phyloP scores from a whole-genome alignment of 805 yeast genomes.

The Zygosaccharomyces gambellarensis region DNA sequence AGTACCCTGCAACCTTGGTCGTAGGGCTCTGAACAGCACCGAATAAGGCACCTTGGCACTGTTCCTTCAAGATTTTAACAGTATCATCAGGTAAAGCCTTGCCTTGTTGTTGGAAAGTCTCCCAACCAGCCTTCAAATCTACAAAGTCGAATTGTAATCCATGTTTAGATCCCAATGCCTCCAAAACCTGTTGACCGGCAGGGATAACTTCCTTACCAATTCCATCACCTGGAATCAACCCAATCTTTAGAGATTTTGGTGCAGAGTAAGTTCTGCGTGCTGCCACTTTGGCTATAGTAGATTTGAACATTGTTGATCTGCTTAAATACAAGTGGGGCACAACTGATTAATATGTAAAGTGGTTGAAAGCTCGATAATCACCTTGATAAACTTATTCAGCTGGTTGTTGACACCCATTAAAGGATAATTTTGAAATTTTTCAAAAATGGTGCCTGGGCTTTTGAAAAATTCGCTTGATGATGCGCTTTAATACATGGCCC shows the following conservation, averaged over 20 bases:
- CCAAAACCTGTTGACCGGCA: slow-evolving; percentile 84
- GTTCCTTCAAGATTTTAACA: slow-evolving; percentile 63
- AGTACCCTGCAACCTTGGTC: slow-evolving; percentile 90
- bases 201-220: slow-evolving; percentile 98
- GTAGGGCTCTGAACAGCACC: slow-evolving; percentile 98
- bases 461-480: background rate
- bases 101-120: slow-evolving; percentile 90
- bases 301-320: slow-evolving; percentile 26
- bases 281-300: slow-evolving; percentile 24
- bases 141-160: slow-evolving; percentile 82
- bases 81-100: slow-evolving; percentile 93
- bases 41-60: slow-evolving; percentile 95
- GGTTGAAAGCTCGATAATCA: background rate
- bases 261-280: slow-evolving; percentile 34
- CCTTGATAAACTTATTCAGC: background rate
- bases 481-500: background rate
- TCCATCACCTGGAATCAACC: slow-evolving; percentile 96
- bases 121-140: slow-evolving; percentile 90
- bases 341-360: background rate
- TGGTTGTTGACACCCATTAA: background rate
- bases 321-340: background rate
- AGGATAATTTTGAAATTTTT: slow-evolving; percentile 2
- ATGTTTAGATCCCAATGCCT: slow-evolving; percentile 69
- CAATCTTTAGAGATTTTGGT: slow-evolving; percentile 49
- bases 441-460: slow-evolving; percentile 4